Percentiles rank a stretch among this genome's conserved stretches.
Conservation (phyloP, 495 filamentous ascomycete genomes). For the Neurospora hispaniola region DNA sequence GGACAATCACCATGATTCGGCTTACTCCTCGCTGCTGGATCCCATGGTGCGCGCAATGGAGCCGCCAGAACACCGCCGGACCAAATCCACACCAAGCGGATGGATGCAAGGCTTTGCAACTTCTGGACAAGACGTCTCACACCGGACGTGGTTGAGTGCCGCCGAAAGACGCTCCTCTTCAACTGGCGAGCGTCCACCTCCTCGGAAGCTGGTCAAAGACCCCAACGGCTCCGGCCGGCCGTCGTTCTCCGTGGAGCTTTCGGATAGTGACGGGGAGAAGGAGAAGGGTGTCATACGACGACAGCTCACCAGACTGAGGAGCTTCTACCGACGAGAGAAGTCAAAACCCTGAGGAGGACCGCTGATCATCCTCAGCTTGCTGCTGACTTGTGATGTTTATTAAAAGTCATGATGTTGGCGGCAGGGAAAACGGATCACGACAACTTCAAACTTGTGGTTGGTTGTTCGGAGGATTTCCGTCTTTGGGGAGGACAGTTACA, state of each 20-base stretch:
- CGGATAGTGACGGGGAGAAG: conserved; percentile 17
- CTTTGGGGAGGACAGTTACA: not conserved
- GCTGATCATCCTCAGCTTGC: not conserved
- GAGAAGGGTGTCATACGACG: conserved; percentile 17
- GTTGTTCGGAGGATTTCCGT: not conserved
- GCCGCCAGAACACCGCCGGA: conserved; percentile 1
- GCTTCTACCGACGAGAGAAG: conserved; percentile 15
- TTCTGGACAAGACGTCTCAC: not conserved
- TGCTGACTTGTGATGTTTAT: not conserved
- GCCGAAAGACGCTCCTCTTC: conserved; percentile 12
- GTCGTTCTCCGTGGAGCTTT: conserved; percentile 17
- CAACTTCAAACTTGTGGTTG: not conserved
- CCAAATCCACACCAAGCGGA: conserved; percentile 2
- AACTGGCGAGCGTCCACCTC: conserved; percentile 14
- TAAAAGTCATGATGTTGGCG: not conserved
- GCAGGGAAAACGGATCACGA: not conserved
- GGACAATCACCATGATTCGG: conserved; percentile 8
- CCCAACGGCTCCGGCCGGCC: conserved; percentile 17
- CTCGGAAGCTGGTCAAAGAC: conserved; percentile 22
- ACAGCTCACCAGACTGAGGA: conserved; percentile 16
- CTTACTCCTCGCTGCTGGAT: conserved; percentile 21
- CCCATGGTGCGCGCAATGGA: not conserved
- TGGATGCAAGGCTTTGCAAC: not conserved
- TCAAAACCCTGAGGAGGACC: not conserved
- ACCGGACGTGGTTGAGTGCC: conserved; percentile 12